Conservation (phyloP, 208 protist species). For the Phytomonas sp. region DNA sequence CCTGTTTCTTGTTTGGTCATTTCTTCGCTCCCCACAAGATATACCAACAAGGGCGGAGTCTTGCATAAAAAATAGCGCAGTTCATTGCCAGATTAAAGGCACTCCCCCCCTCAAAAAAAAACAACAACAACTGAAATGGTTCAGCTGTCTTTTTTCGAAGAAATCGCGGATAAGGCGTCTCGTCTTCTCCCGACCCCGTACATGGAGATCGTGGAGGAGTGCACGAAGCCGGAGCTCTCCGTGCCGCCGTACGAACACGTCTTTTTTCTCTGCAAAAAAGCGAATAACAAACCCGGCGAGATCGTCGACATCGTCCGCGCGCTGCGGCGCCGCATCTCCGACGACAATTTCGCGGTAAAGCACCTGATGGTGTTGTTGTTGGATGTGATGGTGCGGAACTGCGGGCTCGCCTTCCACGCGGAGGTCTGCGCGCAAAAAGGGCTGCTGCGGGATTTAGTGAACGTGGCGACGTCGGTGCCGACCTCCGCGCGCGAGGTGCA, state of each 20-base stretch:
- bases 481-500: conserved; percentile 36
- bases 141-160: conserved; percentile 63
- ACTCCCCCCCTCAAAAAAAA: no score
- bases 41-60: no score
- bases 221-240: conserved; percentile 46
- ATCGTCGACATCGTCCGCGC: conserved; percentile 68
- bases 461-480: conserved; percentile 40
- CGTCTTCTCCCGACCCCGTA: conserved; percentile 67
- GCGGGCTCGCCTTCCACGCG: conserved; percentile 37
- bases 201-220: conserved; percentile 79
- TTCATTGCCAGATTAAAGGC: no score
- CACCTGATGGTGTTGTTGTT: conserved; percentile 63
- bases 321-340: conserved; percentile 57
- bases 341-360: conserved; percentile 58
- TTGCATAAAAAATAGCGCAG: no score
- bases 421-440: conserved; percentile 72
- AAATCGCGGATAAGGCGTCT: conserved; percentile 57
- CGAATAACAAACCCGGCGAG: conserved; percentile 39
- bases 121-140: conserved; percentile 34
- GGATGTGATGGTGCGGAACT: conserved; percentile 60
- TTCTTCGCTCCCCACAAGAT: no score
- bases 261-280: conserved; percentile 61
- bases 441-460: conserved; percentile 68
- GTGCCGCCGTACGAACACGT: conserved; percentile 54
- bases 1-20: no score